Evolutionary conservation across 2,329 filamentous ascomycete species (phyloP).

Genomic region (Clonostachys rosea): DNA sequence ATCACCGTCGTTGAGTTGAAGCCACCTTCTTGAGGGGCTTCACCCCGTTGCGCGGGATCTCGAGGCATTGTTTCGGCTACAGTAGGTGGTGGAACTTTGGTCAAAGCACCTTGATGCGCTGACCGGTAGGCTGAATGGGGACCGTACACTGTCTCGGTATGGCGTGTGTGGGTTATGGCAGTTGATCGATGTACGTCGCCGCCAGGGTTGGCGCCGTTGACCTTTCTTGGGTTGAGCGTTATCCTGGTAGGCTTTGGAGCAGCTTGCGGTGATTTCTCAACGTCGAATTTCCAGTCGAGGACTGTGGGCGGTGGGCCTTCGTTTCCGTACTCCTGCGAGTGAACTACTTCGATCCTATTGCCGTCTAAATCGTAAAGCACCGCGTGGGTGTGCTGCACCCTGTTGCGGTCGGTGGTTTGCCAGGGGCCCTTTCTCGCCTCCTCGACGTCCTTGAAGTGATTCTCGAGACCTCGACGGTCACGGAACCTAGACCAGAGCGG

Average conservation of each 20-base stretch:
- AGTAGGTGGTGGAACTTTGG: neutral
- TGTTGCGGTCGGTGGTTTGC: slow-evolving; percentile 21
- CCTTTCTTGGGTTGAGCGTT: neutral
- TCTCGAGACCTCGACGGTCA: slow-evolving; percentile 2
- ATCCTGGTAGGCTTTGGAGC: neutral
- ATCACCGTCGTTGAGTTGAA: slow-evolving; percentile 61
- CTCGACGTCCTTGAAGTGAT: neutral
- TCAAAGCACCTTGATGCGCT: too few species aligned
- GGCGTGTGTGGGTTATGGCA: neutral
- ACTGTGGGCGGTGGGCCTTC: slow-evolving; percentile 21
- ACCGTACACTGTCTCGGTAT: neutral
- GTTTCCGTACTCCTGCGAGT: neutral
- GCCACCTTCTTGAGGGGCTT: slow-evolving; percentile 17
- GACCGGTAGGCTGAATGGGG: neutral
- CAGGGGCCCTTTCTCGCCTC: slow-evolving; percentile 13
- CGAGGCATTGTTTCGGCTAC: neutral
- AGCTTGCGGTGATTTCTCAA: neutral
- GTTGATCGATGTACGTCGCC: neutral
- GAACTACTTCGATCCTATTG: slow-evolving; percentile 75
- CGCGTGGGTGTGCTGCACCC: slow-evolving; percentile 22
- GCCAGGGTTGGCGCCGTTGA: neutral
- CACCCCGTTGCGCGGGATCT: too few species aligned
- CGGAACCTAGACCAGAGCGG: slow-evolving; percentile 28
- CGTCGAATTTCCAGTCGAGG: slow-evolving; percentile 43
- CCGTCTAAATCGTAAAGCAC: slow-evolving; percentile 76